Evolutionary conservation across 768 basidiomycete species (phyloP).

Genomic region (Tylopilus sp.): DNA sequence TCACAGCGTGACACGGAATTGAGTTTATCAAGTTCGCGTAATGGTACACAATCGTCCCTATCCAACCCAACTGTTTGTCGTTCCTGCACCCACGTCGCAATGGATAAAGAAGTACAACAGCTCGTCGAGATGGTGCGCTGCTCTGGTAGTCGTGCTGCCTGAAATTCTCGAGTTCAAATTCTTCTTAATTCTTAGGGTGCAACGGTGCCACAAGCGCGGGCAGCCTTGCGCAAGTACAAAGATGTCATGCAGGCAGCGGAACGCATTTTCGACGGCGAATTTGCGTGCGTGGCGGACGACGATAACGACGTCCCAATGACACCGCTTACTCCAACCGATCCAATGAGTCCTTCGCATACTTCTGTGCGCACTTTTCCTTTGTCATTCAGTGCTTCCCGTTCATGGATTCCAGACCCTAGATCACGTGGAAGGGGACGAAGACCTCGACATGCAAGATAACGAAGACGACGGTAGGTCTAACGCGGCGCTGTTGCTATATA

Average conservation of each 20-base stretch:
- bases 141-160: background rate
- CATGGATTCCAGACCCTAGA: constrained; percentile 52
- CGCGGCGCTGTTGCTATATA: background rate
- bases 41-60: constrained; percentile 14
- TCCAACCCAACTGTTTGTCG: constrained; percentile 1
- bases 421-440: constrained; percentile 49
- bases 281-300: constrained; percentile 60
- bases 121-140: constrained; percentile 57
- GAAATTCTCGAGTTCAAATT: constrained; percentile 1
- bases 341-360: constrained; percentile 27
- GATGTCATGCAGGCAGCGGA: constrained; percentile 95
- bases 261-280: constrained; percentile 79
- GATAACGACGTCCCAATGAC: constrained; percentile 53
- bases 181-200: constrained; percentile 58
- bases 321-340: constrained; percentile 19
- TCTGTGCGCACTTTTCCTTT: constrained; percentile 15
- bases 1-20: constrained; percentile 23
- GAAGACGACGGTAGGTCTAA: constrained; percentile 48
- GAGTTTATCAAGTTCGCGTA: constrained; percentile 22
- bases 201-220: constrained; percentile 73
- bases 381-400: background rate
- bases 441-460: constrained; percentile 42
- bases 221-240: constrained; percentile 74
- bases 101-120: constrained; percentile 56
- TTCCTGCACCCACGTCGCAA: constrained; percentile 19